Evolutionary conservation across 352 stramenopile genomes (phyloP).

Genomic region (Globisporangium emineosum): DNA sequence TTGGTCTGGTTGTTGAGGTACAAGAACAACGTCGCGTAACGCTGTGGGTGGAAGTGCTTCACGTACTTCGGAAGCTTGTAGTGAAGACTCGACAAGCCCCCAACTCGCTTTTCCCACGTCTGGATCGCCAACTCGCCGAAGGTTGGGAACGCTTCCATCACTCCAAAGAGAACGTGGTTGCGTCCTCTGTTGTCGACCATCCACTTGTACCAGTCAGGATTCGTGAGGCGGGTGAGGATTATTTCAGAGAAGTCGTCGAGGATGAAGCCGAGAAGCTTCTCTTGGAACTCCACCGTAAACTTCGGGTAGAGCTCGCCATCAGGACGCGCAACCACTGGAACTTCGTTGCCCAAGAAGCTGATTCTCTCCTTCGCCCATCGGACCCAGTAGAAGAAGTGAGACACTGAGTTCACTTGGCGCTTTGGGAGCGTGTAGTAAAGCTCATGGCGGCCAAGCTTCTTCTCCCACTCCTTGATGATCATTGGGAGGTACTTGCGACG

Average conservation of each 20-base stretch:
- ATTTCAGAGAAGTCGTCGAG: slow-evolving; percentile 61
- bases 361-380: slow-evolving; percentile 82
- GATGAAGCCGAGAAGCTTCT: slow-evolving; percentile 51
- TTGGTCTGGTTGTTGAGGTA: slow-evolving; percentile 96
- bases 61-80: slow-evolving; percentile 68
- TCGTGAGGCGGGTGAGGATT: slow-evolving; percentile 56
- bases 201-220: slow-evolving; percentile 74
- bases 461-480: slow-evolving; percentile 64
- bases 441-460: slow-evolving; percentile 43
- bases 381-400: slow-evolving; percentile 74
- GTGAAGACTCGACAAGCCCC: slow-evolving; percentile 23
- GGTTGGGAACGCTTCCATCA: slow-evolving; percentile 54
- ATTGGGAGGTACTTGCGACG: slow-evolving; percentile 53
- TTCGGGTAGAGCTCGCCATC: slow-evolving; percentile 54
- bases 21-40: slow-evolving; percentile 95
- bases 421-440: slow-evolving; percentile 75
- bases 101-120: slow-evolving; percentile 60
- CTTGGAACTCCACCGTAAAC: slow-evolving; percentile 67
- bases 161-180: slow-evolving; percentile 66
- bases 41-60: slow-evolving; percentile 88
- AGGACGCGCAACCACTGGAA: slow-evolving; percentile 40
- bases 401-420: slow-evolving; percentile 47
- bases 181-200: slow-evolving; percentile 54
- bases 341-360: slow-evolving; percentile 50
- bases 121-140: slow-evolving; percentile 63